phyloP scores from a whole-genome alignment of 2,329 filamentous ascomycete genomes.

The Penicillium sp. region DNA sequence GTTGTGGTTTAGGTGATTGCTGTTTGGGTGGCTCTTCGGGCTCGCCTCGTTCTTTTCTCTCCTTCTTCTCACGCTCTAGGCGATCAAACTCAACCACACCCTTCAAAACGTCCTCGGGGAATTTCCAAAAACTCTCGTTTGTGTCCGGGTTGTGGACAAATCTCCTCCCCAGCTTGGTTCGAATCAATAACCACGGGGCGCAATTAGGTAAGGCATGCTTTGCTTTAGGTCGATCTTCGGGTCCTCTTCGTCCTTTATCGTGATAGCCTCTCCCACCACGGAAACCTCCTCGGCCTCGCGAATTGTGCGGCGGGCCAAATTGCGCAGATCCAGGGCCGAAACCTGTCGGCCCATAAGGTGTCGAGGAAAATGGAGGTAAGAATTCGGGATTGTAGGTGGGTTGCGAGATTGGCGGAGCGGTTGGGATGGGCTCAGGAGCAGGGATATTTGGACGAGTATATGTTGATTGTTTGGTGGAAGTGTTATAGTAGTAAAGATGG shows the following conservation, averaged over 20 bases:
- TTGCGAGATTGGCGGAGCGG: slow-evolving; percentile 47
- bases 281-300: slow-evolving; percentile 49
- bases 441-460: slow-evolving; percentile 70
- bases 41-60: slow-evolving; percentile 50
- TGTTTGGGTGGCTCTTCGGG: slow-evolving; percentile 21
- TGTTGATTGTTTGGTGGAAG: slow-evolving; percentile 79
- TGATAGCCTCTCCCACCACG: slow-evolving; percentile 58
- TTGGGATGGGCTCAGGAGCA: slow-evolving; percentile 31
- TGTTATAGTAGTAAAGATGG: slow-evolving; percentile 86
- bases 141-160: slow-evolving; percentile 89
- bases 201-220: slow-evolving; percentile 78
- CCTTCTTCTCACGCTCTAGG: slow-evolving; percentile 71
- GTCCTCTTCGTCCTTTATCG: slow-evolving; percentile 66
- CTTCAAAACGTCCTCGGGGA: slow-evolving; percentile 82
- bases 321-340: slow-evolving; percentile 16
- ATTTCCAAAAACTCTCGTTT: slow-evolving; percentile 91
- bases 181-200: slow-evolving; percentile 88
- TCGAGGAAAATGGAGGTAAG: slow-evolving; percentile 39
- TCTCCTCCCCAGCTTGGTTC: slow-evolving; percentile 82
- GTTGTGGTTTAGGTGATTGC: slow-evolving; percentile 13
- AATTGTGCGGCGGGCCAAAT: slow-evolving; percentile 30
- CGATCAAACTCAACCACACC: slow-evolving; percentile 68
- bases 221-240: slow-evolving; percentile 76
- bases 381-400: slow-evolving; percentile 35
- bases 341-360: slow-evolving; percentile 35